Conservation (phyloP, 2,329 filamentous ascomycete species). For the Scedosporium aurantiacum region DNA sequence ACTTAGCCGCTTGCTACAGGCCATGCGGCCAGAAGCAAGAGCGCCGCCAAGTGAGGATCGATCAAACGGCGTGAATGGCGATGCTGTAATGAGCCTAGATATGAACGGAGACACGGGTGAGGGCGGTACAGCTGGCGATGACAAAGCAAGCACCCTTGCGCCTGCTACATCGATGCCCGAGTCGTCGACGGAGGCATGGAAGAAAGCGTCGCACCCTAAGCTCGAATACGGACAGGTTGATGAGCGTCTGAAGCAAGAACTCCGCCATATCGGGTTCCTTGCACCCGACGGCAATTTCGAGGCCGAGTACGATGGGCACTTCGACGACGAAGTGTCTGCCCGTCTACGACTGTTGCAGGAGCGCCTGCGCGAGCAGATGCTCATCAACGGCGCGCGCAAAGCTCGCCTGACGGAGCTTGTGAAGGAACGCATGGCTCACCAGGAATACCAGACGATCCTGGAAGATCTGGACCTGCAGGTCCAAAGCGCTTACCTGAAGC, state of each 20-base stretch:
- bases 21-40: constrained; percentile 67
- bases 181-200: constrained; percentile 65
- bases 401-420: constrained; percentile 75
- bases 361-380: constrained; percentile 70
- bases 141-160: constrained; percentile 33
- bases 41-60: constrained; percentile 40
- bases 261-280: constrained; percentile 82
- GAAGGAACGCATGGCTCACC: constrained; percentile 85
- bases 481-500: constrained; percentile 89
- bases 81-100: constrained; percentile 42
- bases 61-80: constrained; percentile 37
- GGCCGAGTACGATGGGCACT: constrained; percentile 78
- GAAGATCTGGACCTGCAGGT: constrained; percentile 94
- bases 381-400: constrained; percentile 86
- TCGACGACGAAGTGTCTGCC: constrained; percentile 87
- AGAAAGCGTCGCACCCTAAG: constrained; percentile 62
- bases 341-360: constrained; percentile 76
- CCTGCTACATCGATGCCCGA: constrained; percentile 74
- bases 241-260: constrained; percentile 80
- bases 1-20: constrained; percentile 68
- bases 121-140: constrained; percentile 16
- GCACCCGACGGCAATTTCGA: constrained; percentile 46
- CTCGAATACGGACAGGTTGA: constrained; percentile 81
- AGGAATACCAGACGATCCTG: constrained; percentile 93
- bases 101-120: constrained; percentile 41